These are phyloP conservation scores for Phytophthora hibernalis DNA, from an alignment of 352 stramenopile genomes.

Conservation along the genomic window DNA sequence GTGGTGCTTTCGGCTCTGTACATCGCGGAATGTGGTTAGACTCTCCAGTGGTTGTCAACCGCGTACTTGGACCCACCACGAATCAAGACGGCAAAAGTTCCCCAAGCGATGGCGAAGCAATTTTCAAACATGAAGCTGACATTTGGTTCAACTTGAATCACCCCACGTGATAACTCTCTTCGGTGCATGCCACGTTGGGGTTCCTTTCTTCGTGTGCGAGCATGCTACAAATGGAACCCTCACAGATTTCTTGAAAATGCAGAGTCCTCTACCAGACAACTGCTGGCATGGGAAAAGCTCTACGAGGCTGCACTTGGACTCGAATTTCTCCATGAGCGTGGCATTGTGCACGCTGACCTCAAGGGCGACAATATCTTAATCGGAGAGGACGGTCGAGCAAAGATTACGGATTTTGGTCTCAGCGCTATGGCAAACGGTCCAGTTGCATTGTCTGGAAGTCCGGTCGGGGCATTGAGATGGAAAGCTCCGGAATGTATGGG, in stretches of 20 bases:
- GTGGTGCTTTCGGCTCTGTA: no score
- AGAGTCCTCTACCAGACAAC: not conserved
- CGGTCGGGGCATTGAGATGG: conserved; percentile 23
- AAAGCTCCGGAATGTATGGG: conserved; percentile 29
- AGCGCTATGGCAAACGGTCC: conserved; percentile 10
- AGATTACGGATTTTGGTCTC: conserved; percentile 38
- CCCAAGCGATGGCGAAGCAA: conserved; percentile 13
- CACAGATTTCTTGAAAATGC: conserved; percentile 17
- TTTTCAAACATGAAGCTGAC: conserved; percentile 27
- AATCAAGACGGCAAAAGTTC: conserved; percentile 2
- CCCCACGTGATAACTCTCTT: conserved; percentile 36
- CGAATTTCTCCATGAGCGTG: conserved; percentile 27
- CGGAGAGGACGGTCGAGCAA: conserved; percentile 26
- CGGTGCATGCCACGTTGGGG: conserved; percentile 32
- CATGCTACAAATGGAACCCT: conserved; percentile 28
- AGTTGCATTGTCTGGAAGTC: conserved; percentile 1
- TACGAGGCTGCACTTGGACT: conserved; percentile 33
- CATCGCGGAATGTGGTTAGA: no score
- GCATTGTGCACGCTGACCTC: conserved; percentile 31
- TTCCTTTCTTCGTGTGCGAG: conserved; percentile 37
- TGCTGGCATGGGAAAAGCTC: conserved; percentile 30
- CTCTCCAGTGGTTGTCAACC: no score
- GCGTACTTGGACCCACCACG: not conserved
- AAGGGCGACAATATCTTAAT: conserved; percentile 42
- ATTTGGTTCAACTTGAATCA: conserved; percentile 35